These are phyloP conservation scores for Sclerospora graminicola DNA, from an alignment of 352 stramenopile species.

Conservation along the genomic window DNA sequence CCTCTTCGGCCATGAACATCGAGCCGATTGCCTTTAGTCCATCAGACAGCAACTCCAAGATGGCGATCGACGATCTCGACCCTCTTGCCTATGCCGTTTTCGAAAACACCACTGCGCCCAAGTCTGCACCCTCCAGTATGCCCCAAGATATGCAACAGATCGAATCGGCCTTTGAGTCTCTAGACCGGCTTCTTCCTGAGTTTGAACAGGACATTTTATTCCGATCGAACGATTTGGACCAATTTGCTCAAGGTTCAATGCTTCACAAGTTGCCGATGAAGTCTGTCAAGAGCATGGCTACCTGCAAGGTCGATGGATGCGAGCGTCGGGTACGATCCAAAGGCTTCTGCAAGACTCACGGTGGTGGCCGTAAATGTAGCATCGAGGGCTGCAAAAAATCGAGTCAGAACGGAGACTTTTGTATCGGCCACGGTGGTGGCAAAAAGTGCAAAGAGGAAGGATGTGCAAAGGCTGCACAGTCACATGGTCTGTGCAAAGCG, in stretches of 20 bases:
- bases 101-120: conserved; percentile 7
- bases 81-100: conserved; percentile 59
- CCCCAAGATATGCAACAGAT: conserved; percentile 52
- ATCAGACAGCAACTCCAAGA: conserved; percentile 19
- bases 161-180: conserved; percentile 62
- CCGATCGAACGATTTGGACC: conserved; percentile 24
- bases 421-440: conserved; percentile 77
- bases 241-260: conserved; percentile 31
- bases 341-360: conserved; percentile 81
- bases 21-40: conserved; percentile 58
- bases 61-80: conserved; percentile 46
- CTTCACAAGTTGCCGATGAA: conserved; percentile 17
- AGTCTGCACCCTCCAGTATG: conserved; percentile 13
- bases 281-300: conserved; percentile 51
- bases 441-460: conserved; percentile 81
- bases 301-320: conserved; percentile 49
- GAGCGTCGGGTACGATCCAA: conserved; percentile 65
- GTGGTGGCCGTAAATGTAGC: conserved; percentile 70
- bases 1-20: conserved; percentile 29
- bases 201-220: conserved; percentile 60
- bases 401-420: conserved; percentile 81
- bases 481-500: conserved; percentile 74
- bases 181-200: conserved; percentile 56
- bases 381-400: conserved; percentile 83
- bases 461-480: conserved; percentile 80